phyloP scores from a whole-genome alignment of 257 asterid genomes.

The Ophiorrhiza pumila region DNA sequence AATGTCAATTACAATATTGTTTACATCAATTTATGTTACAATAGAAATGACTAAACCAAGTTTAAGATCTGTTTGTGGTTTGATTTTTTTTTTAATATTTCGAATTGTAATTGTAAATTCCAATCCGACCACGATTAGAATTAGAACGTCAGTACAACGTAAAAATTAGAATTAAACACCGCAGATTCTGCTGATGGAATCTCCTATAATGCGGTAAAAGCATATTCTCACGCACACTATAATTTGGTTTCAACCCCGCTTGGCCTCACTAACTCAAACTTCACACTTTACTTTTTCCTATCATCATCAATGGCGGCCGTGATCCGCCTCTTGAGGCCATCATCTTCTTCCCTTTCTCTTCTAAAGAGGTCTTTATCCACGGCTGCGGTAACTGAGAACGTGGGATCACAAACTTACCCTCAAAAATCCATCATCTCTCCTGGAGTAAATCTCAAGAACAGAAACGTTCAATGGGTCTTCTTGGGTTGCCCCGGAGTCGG shows the following conservation, averaged over 20 bases:
- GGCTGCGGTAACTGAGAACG: slow-evolving; percentile 39
- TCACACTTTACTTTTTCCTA: not conserved
- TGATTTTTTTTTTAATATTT: too few relatives aligned
- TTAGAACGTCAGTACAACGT: too few relatives aligned
- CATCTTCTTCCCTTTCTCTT: slow-evolving; percentile 29
- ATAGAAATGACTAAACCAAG: too few relatives aligned
- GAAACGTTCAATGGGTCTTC: slow-evolving; percentile 85
- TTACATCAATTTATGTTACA: too few relatives aligned
- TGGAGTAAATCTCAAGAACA: slow-evolving; percentile 53
- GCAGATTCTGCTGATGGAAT: not conserved
- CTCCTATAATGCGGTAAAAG: not conserved
- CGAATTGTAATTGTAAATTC: too few relatives aligned
- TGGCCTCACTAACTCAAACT: not conserved
- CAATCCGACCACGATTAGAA: too few relatives aligned
- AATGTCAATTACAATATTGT: too few relatives aligned
- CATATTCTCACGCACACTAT: not conserved
- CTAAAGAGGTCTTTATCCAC: slow-evolving; percentile 49
- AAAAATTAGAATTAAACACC: too few relatives aligned
- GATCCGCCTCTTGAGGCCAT: slow-evolving; percentile 64
- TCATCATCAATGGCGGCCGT: slow-evolving; percentile 68
- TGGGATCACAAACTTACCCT: slow-evolving; percentile 27
- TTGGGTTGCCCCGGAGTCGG: slow-evolving; percentile 99
- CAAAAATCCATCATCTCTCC: slow-evolving; percentile 18
- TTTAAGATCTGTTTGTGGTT: too few relatives aligned
- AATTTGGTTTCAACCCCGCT: not conserved